A percentile compares a stretch with the other conserved stretches of the same genome.
phyloP scores from a whole-genome alignment of 1,139 yeast species.

The Protomyces lactucae-debilis region DNA sequence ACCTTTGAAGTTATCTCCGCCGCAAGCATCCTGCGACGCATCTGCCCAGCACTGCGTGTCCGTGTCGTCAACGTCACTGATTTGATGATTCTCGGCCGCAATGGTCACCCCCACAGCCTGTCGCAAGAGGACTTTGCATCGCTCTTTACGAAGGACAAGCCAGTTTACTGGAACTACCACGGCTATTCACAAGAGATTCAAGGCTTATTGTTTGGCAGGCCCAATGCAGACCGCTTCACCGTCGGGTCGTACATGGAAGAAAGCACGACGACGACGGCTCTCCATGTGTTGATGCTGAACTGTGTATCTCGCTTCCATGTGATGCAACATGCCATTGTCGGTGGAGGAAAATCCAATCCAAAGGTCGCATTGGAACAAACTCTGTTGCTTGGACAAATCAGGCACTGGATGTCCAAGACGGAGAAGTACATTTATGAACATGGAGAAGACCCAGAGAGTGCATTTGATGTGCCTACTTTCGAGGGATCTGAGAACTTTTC shows the following conservation, averaged over 20 bases:
- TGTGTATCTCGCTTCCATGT: slow-evolving; percentile 32
- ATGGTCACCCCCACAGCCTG: slow-evolving; percentile 33
- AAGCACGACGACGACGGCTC: slow-evolving; percentile 33
- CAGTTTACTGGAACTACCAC: slow-evolving; percentile 33
- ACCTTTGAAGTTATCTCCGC: slow-evolving; percentile 34
- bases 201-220: slow-evolving; percentile 32
- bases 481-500: not conserved
- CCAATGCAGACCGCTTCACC: slow-evolving; percentile 30
- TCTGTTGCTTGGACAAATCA: slow-evolving; percentile 27
- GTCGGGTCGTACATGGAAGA: slow-evolving; percentile 33
- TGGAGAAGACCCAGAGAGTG: slow-evolving; percentile 32
- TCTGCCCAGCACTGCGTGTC: slow-evolving; percentile 31
- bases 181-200: slow-evolving; percentile 33
- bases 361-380: slow-evolving; percentile 30
- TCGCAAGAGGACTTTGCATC: slow-evolving; percentile 28
- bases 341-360: slow-evolving; percentile 30
- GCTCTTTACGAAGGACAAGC: slow-evolving; percentile 32
- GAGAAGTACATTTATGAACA: slow-evolving; percentile 30
- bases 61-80: slow-evolving; percentile 35
- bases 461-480: slow-evolving; percentile 32
- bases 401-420: slow-evolving; percentile 30
- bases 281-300: slow-evolving; percentile 33
- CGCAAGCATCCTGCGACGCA: slow-evolving; percentile 31
- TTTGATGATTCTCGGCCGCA: slow-evolving; percentile 32
- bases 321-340: slow-evolving; percentile 31